phyloP scores from a whole-genome alignment of 2,329 filamentous ascomycete genomes.

The Xylariales sp. region DNA sequence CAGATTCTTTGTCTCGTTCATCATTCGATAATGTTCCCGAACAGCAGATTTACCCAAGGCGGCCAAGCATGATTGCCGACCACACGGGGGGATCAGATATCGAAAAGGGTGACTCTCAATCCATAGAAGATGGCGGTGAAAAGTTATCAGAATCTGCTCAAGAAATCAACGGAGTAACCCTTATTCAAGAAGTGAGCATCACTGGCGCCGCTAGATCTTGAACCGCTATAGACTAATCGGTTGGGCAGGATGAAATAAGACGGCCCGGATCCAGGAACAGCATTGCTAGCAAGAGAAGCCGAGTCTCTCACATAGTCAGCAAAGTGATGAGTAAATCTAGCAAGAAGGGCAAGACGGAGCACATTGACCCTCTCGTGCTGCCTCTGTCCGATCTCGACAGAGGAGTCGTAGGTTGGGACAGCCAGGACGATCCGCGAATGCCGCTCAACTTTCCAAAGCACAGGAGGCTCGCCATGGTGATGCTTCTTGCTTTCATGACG shows the following conservation, averaged over 20 bases:
- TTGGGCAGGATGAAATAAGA: neutral
- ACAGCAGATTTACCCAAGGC: neutral
- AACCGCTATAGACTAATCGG: too few species aligned
- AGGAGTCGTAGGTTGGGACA: slow-evolving; percentile 57
- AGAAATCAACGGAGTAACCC: too few species aligned
- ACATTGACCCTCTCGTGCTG: slow-evolving; percentile 28
- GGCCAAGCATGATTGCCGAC: too few species aligned
- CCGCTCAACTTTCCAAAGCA: slow-evolving; percentile 52
- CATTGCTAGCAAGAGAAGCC: slow-evolving; percentile 4
- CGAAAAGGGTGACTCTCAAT: too few species aligned
- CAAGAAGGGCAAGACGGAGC: slow-evolving; percentile 18
- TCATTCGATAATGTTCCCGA: neutral
- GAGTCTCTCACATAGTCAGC: slow-evolving; percentile 15
- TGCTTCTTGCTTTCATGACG: slow-evolving; percentile 55
- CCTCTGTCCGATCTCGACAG: slow-evolving; percentile 46
- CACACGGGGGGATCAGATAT: too few species aligned
- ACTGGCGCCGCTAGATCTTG: too few species aligned
- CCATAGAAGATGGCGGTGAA: too few species aligned
- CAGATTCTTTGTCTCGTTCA: neutral
- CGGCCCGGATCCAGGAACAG: neutral
- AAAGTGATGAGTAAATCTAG: slow-evolving; percentile 21
- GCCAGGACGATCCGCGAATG: slow-evolving; percentile 51
- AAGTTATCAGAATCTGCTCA: too few species aligned
- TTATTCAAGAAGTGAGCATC: too few species aligned
- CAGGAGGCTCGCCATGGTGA: slow-evolving; percentile 55